Percentiles rank a stretch among this genome's conserved stretches.
Evolutionary conservation across 2,329 filamentous ascomycete species (phyloP).

Genomic region (Alternaria novae-zelandiae): DNA sequence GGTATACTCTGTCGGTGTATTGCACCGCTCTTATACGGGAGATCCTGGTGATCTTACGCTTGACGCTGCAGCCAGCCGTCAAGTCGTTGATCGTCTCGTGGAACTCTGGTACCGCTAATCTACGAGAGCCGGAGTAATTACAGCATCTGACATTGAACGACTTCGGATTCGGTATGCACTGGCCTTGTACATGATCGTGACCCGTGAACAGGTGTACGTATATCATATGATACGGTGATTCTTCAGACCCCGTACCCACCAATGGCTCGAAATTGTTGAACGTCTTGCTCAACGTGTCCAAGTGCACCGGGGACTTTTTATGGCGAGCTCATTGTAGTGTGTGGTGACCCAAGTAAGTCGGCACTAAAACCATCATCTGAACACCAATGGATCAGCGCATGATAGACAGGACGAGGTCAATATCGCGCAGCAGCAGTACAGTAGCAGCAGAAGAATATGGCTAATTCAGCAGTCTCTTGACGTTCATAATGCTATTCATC

Average conservation of each 20-base stretch:
- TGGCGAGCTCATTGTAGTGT: background rate
- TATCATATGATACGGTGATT: background rate
- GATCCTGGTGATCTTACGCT: background rate
- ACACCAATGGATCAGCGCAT: background rate
- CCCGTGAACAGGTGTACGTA: background rate
- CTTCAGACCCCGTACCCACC: background rate
- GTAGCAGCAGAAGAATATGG: background rate
- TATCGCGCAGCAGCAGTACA: background rate
- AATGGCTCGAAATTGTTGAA: background rate
- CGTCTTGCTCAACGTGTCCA: background rate
- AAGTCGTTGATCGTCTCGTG: background rate
- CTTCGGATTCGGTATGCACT: background rate
- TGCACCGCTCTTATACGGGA: background rate
- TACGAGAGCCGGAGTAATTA: background rate
- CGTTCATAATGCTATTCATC: no score
- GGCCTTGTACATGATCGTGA: background rate
- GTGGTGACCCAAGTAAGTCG: background rate
- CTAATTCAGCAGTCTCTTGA: background rate
- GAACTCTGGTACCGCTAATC: background rate
- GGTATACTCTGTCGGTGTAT: slow-evolving; percentile 4
- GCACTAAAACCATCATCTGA: background rate
- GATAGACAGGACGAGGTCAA: background rate
- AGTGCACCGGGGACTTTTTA: background rate
- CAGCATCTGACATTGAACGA: background rate
- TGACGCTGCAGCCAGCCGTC: slow-evolving; percentile 14